Evolutionary conservation across 2,329 filamentous ascomycete genomes (phyloP), one percentile per base, ranked within the genome.

Genomic region (Sarocladium brachiariae): DNA sequence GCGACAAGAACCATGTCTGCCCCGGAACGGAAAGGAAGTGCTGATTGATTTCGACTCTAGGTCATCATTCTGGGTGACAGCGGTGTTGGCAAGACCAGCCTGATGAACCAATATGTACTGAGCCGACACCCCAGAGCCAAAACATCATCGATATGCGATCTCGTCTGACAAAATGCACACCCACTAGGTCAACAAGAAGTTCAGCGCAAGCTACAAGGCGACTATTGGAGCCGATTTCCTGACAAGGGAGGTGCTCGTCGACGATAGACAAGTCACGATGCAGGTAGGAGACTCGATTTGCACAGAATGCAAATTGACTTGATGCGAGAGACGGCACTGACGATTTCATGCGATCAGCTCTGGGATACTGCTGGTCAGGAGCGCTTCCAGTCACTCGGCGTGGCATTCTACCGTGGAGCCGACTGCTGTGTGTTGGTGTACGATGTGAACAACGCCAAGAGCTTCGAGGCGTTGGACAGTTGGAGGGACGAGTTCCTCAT

Each of bases 41-140:
- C 30, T 33, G 24, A 47, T 13, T n/a, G 27, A 16, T 7, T 35
- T 3, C 13, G 35, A 51, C 51, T 25, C 49, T 45, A 97, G 92
- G 91, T 99, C 65, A 99, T 99, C 65, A 97, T 99, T 73, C 85
- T 99, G 61, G 93, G 93, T 62, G 93, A 99, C 71, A 97, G 92
- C 71, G 93, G 93, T 74, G 93, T 99, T 56, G 93, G 93, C 69
- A 99, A 99, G 81, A 99, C 93, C 55, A 96, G 90, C 72, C 84
- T 99, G 81, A 99, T 99, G 93, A 99, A 99, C 76, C 93, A 99
- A 97, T 99, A 97, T 88, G 93, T 97, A 83, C 70, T 87, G 52
- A 54, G 62, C 52, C 45, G 52, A 56, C 55, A 27, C 50, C 50
- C 38, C 41, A 45, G 24, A 31, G 23, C n/a, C 9, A 39, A 25